Percentiles rank a stretch among this genome's conserved stretches.
These are phyloP conservation scores for Nicotiana noctiflora DNA, from an alignment of 257 asterid species.

Conservation along the genomic window DNA sequence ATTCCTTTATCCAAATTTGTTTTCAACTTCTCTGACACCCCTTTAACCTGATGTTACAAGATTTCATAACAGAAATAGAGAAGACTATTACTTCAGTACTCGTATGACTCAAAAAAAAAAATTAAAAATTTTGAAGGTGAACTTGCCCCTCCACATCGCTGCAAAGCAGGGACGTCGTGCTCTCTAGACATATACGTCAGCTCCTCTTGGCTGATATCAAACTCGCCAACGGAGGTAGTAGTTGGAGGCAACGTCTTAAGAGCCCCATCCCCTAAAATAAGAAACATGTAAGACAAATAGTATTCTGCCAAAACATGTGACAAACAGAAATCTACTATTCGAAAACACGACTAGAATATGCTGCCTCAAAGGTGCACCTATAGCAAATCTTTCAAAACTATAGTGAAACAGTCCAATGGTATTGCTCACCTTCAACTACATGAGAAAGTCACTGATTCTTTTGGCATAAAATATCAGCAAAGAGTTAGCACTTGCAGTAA, in stretches of 20 bases:
- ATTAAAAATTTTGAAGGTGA: conserved; percentile 1
- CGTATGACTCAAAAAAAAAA: neutral
- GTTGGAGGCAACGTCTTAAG: conserved; percentile 28
- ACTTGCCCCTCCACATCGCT: conserved; percentile 86
- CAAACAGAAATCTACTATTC: neutral
- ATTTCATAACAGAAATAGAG: neutral
- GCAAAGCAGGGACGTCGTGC: conserved; percentile 47
- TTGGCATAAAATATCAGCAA: neutral
- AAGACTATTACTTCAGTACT: conserved; percentile 6
- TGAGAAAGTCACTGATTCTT: neutral
- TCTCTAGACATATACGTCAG: conserved; percentile 61
- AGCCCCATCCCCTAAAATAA: conserved; percentile 39
- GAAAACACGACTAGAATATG: neutral
- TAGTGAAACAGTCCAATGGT: neutral
- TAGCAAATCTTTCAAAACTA: neutral
- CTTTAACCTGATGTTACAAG: conserved; percentile 44
- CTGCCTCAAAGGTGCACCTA: neutral
- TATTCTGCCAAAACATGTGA: neutral
- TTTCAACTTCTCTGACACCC: conserved; percentile 59
- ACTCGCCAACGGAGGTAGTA: conserved; percentile 48
- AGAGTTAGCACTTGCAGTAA: neutral
- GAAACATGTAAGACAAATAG: conserved; percentile 6
- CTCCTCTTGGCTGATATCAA: conserved; percentile 68
- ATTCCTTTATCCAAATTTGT: conserved; percentile 61
- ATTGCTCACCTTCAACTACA: neutral